phyloP scores from a whole-genome alignment of 768 basidiomycete genomes.

The Cyclocybe cylindracea region DNA sequence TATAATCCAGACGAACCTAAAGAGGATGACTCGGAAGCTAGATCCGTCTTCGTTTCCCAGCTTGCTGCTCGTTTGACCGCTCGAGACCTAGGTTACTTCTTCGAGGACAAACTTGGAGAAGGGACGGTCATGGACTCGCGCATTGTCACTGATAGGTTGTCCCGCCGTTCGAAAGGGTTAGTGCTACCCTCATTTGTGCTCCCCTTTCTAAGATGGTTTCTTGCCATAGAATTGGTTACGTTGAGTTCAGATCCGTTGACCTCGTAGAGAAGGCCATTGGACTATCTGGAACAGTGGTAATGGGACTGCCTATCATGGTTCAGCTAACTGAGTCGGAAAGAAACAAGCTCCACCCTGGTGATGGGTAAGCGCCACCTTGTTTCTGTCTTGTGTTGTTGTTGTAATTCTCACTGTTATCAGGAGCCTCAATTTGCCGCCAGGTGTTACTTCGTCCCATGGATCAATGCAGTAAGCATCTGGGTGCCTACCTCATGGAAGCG shows the following conservation, averaged over 20 bases:
- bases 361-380: conserved; percentile 56
- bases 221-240: conserved; percentile 85
- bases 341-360: conserved; percentile 86
- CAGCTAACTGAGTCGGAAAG: conserved; percentile 97
- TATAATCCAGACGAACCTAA: conserved; percentile 87
- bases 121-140: conserved; percentile 93
- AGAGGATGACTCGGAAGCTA: conserved; percentile 96
- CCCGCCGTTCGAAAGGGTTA: conserved; percentile 97
- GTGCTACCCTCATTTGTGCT: conserved; percentile 18
- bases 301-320: conserved; percentile 97
- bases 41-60: conserved; percentile 98
- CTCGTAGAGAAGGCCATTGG: conserved; percentile 88
- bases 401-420: conserved; percentile 34
- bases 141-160: conserved; percentile 94
- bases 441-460: conserved; percentile 77
- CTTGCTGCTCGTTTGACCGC: conserved; percentile 96
- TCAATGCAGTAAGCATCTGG: conserved; percentile 73
- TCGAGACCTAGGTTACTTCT: conserved; percentile 97
- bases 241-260: conserved; percentile 91
- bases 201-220: conserved; percentile 6
- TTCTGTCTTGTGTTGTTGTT: neutral
- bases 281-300: conserved; percentile 92
- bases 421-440: conserved; percentile 82
- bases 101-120: conserved; percentile 95
- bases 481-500: neutral